These are phyloP conservation scores for Periconia macrospinosa DNA, from an alignment of 2,329 filamentous ascomycete genomes.

Conservation along the genomic window DNA sequence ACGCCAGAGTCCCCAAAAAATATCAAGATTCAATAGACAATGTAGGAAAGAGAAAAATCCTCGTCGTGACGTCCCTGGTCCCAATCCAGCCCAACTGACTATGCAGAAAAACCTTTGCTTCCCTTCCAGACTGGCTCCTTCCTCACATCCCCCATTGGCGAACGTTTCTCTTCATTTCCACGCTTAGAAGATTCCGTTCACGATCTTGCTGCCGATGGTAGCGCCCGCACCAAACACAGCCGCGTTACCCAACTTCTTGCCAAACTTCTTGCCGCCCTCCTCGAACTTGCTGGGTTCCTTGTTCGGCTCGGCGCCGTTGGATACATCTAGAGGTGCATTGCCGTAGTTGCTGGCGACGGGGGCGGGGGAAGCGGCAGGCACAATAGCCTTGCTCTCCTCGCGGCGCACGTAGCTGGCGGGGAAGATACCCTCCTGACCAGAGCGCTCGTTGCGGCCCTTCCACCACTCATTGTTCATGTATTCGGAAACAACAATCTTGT, in stretches of 20 bases:
- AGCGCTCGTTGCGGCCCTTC: slow-evolving; percentile 84
- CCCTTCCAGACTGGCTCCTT: background rate
- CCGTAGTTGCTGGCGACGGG: slow-evolving; percentile 62
- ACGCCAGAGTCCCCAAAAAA: no score
- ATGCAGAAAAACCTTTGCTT: background rate
- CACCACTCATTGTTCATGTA: slow-evolving; percentile 99
- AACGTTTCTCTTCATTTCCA: background rate
- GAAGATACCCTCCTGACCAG: slow-evolving; percentile 88
- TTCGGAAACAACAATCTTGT: slow-evolving; percentile 78
- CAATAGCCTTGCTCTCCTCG: slow-evolving; percentile 60
- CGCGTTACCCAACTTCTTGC: slow-evolving; percentile 85
- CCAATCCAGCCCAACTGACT: background rate
- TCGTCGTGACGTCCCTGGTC: background rate
- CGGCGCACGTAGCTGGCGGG: slow-evolving; percentile 83
- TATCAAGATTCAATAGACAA: background rate
- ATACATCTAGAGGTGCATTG: slow-evolving; percentile 76
- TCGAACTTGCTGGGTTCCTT: slow-evolving; percentile 65
- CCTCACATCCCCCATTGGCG: background rate
- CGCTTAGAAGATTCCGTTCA: slow-evolving; percentile 82
- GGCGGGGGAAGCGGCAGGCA: slow-evolving; percentile 42
- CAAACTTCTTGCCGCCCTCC: slow-evolving; percentile 88
- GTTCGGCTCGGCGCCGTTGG: slow-evolving; percentile 55
- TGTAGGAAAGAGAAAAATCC: background rate
- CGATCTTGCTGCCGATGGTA: slow-evolving; percentile 84
- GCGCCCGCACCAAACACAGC: slow-evolving; percentile 93